These are phyloP conservation scores for Rhododendron kiyosumense DNA, from an alignment of 148 eudicot genomes.

Conservation along the genomic window DNA sequence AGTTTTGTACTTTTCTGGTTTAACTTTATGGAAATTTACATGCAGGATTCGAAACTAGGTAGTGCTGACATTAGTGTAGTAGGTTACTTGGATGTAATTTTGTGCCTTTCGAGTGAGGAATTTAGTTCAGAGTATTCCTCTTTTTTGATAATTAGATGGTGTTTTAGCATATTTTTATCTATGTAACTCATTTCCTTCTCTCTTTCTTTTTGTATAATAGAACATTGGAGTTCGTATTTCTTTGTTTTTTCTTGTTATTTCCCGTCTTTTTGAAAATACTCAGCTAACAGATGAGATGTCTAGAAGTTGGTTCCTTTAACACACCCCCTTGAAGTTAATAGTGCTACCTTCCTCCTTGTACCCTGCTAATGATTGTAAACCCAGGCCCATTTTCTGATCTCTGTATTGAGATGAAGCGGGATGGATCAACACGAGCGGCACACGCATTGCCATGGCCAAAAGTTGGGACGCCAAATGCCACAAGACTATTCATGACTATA, in stretches of 20 bases:
- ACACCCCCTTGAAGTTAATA: neutral
- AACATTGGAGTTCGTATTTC: neutral
- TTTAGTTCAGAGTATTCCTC: neutral
- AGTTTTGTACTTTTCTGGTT: neutral
- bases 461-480: too few species aligned
- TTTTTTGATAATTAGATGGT: neutral
- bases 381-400: too few species aligned
- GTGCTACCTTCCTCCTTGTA: neutral
- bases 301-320: neutral
- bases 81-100: neutral
- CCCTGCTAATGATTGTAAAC: too few species aligned
- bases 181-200: too few species aligned
- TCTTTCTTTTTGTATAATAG: neutral
- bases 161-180: neutral
- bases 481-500: neutral
- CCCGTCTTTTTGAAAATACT: too few species aligned
- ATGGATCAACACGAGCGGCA: too few species aligned
- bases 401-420: too few species aligned
- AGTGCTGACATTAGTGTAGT: neutral
- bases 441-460: too few species aligned
- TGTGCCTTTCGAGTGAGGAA: neutral
- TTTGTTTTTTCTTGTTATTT: too few species aligned
- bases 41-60: neutral
- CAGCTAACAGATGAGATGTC: neutral
- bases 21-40: neutral